Evolutionary conservation across 2,329 filamentous ascomycete genomes (phyloP).

Genomic region (Sporothrix dimorphospora): DNA sequence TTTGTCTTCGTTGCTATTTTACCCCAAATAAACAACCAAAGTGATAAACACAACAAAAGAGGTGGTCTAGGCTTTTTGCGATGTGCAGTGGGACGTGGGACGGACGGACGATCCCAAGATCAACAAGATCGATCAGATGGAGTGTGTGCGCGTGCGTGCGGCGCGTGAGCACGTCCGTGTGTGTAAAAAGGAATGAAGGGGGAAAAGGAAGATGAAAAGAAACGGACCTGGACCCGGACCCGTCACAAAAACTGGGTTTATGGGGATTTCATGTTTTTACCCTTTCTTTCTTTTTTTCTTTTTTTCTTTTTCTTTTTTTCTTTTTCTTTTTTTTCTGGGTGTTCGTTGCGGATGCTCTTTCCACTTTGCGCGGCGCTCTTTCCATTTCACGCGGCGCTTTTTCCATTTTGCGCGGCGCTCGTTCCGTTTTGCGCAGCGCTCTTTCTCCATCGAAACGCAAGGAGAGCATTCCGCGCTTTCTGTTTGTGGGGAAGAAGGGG

Average conservation of each 20-base stretch:
- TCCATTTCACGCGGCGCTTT: too few species aligned
- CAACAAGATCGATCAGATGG: conserved; percentile 4
- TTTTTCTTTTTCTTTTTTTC: too few species aligned
- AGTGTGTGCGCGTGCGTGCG: neutral
- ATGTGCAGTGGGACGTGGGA: neutral
- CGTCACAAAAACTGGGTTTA: neutral
- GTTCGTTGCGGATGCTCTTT: too few species aligned
- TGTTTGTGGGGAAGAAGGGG: conserved; percentile 3
- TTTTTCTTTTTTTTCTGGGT: too few species aligned
- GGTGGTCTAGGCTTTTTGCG: conserved; percentile 1
- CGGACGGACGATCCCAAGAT: neutral
- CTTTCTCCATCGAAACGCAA: too few species aligned
- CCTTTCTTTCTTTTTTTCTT: too few species aligned
- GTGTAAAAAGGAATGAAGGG: neutral
- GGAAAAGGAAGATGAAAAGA: neutral
- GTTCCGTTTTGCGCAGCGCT: too few species aligned
- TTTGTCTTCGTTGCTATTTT: neutral
- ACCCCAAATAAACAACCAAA: neutral
- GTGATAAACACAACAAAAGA: neutral
- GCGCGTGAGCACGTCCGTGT: neutral
- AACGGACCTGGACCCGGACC: neutral
- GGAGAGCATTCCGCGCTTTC: neutral
- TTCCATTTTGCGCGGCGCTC: too few species aligned
- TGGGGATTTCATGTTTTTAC: too few species aligned
- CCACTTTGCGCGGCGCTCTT: too few species aligned